Base-by-base conservation (phyloP, 805 yeast species). In the Starmerella bacillaris region DNA sequence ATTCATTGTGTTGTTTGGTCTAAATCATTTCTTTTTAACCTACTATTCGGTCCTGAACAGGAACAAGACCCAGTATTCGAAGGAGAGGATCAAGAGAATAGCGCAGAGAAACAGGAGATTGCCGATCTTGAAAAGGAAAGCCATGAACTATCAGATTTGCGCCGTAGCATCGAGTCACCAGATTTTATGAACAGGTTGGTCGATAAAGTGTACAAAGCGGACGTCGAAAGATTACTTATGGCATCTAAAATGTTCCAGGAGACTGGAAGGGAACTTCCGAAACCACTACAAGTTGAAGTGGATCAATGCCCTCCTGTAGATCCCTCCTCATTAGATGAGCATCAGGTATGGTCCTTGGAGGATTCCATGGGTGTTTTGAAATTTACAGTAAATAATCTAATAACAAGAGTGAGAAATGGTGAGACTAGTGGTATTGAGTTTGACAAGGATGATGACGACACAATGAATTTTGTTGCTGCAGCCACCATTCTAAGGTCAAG, bases 1-100 rank as follows among this genome's bases (percentile, higher is more conserved):
- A 75, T 89, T 4, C 99, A 89, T 51, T 83, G 94, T 54, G 75
- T 89, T 18, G 93, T 92, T 1, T 89, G 99, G 99, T 92, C 95
- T 6, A 89, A 89, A 52, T 80, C 78, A 47, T 92, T 80, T 50
- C 57, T 89, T 34, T 83, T 89, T 51, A 65, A 70, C 18, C 92
- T 82, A 50, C 60, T 89, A 24, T 86, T 83, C 24, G 65, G 63
- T 18, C 51, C 51, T 8, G 35, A 27, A 3, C n/a, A 15, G 3
- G 63, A 60, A 5, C 58, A 68, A 38, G 62, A 67, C 30, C 69
- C 67, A 17, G 84, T 76, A 46, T 67, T 74, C 22, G 73, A 69
- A 30, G 64, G 77, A 38, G 53, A 47, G 33, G 46, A 49, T 15
- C 47, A 45, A 3, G 68, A 56, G 36, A 42, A 61, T 5, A 46